Conservation (phyloP, 176 grass and related monocot species). For the Urochloa ruziziensis region DNA sequence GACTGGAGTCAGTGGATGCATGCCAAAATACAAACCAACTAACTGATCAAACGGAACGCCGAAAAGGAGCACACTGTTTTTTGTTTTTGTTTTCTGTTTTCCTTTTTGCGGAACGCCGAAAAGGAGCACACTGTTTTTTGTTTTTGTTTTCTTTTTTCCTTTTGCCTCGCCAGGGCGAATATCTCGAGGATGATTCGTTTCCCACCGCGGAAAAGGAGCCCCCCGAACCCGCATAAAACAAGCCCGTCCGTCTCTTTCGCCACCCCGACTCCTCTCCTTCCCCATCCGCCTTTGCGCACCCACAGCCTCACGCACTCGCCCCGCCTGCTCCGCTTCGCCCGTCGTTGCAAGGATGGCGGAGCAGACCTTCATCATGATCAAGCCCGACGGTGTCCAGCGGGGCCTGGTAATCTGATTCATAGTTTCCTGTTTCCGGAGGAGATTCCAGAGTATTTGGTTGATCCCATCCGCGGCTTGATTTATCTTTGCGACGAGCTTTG, state of each 20-base stretch:
- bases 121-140: neutral
- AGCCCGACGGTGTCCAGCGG: slow-evolving; percentile 65
- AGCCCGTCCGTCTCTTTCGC: slow-evolving; percentile 7
- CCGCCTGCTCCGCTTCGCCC: neutral
- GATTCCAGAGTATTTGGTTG: neutral
- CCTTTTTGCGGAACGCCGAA: too few relatives aligned
- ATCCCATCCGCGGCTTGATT: neutral
- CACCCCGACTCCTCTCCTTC: neutral
- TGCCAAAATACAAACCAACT: too few relatives aligned
- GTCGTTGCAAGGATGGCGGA: slow-evolving; percentile 34
- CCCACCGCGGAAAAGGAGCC: neutral
- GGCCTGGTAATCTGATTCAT: slow-evolving; percentile 39
- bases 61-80: neutral
- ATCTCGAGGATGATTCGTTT: slow-evolving; percentile 25
- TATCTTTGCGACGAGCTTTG: neutral
- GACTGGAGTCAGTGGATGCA: too few relatives aligned
- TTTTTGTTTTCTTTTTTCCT: neutral
- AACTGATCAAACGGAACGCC: too few relatives aligned
- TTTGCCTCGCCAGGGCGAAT: slow-evolving; percentile 8
- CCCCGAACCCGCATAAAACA: neutral
- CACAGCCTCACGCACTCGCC: neutral
- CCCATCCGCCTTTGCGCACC: neutral
- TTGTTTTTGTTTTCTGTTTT: neutral
- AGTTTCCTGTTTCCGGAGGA: neutral
- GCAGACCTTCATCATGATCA: slow-evolving; percentile 75